phyloP scores from a whole-genome alignment of 257 asterid species.

The Solanum clarkiae region DNA sequence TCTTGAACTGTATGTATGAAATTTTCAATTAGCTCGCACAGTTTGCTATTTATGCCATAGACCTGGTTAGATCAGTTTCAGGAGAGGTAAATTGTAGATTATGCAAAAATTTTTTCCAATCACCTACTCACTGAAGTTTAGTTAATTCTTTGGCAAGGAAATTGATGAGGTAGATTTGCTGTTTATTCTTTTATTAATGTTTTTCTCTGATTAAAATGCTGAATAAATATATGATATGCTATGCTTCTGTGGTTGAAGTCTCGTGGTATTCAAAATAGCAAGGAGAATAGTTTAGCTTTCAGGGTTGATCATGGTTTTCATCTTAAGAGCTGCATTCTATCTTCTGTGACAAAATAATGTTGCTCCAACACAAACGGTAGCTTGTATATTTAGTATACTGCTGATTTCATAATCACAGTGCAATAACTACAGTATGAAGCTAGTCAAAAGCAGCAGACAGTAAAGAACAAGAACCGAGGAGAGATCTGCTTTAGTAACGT shows the following conservation, averaged over 20 bases:
- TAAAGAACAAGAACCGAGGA: slow-evolving; percentile 19
- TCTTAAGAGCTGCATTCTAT: not conserved
- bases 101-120: not conserved
- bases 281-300: not conserved
- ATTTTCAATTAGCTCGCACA: not conserved
- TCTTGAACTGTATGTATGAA: not conserved
- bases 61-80: not conserved
- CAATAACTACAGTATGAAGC: slow-evolving; percentile 13
- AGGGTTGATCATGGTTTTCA: not conserved
- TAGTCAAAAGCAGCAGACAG: slow-evolving; percentile 18
- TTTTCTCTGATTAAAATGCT: not conserved
- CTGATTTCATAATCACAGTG: not conserved
- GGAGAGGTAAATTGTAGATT: not conserved
- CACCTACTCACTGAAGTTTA: not conserved
- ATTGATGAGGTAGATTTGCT: not conserved
- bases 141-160: not conserved
- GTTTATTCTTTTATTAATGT: not conserved
- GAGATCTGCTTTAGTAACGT: slow-evolving; percentile 11
- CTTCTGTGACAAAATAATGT: not conserved
- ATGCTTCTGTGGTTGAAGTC: not conserved
- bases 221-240: not conserved
- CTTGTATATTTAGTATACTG: not conserved
- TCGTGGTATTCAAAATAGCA: not conserved
- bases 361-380: not conserved
- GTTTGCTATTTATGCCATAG: not conserved